Conservation (phyloP, 441 rosid genomes). For the Erysimum cheiri region DNA sequence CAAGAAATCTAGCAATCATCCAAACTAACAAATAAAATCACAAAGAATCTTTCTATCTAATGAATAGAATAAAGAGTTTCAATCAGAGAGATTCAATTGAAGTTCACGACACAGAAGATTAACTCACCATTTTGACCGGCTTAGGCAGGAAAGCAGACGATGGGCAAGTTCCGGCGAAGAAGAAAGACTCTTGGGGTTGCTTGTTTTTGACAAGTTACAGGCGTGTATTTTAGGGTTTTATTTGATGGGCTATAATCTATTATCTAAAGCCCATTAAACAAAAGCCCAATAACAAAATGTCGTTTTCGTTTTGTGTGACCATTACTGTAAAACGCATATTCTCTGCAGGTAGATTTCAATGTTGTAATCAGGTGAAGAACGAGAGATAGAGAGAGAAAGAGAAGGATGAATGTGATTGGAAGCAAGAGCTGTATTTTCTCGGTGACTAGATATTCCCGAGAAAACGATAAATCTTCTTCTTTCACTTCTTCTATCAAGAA, state of each 20-base stretch:
- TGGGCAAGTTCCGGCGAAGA: conserved; percentile 7
- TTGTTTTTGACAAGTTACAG: neutral
- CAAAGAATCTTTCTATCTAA: neutral
- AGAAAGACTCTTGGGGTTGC: neutral
- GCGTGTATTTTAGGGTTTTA: neutral
- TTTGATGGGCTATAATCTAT: neutral
- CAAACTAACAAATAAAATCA: neutral
- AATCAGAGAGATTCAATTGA: neutral
- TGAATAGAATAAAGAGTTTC: neutral
- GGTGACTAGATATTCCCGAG: conserved; percentile 28
- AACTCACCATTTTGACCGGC: conserved; percentile 34
- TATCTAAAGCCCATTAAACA: neutral
- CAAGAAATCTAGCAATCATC: neutral
- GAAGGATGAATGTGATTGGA: conserved; percentile 44
- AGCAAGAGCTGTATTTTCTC: conserved; percentile 46
- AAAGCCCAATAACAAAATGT: conserved; percentile 12
- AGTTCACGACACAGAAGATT: neutral
- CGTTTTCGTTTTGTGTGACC: conserved; percentile 32
- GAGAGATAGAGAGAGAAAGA: neutral
- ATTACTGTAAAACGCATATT: conserved; percentile 31
- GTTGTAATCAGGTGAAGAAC: conserved; percentile 33
- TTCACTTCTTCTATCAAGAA: conserved; percentile 32
- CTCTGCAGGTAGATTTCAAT: conserved; percentile 23
- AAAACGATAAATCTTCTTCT: conserved; percentile 26
- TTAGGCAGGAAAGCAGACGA: neutral